These are phyloP conservation scores for Drosera spatulata DNA, from an alignment of 179 eudicot species.

Conservation along the genomic window DNA sequence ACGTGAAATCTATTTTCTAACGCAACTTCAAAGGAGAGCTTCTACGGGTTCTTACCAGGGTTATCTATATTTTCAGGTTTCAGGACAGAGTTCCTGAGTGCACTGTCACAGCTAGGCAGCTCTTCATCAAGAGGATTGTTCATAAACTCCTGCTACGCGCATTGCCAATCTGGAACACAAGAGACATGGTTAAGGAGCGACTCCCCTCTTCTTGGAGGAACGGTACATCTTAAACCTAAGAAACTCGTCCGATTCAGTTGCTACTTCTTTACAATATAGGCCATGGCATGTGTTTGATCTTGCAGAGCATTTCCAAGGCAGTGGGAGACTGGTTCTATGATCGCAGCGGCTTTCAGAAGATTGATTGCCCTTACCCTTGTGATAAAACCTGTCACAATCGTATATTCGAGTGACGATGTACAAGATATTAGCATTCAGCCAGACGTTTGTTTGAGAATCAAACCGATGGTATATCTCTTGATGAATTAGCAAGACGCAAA, in stretches of 20 bases:
- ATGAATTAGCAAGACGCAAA: too few species aligned
- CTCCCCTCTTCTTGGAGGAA: slow-evolving; percentile 44
- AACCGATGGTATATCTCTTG: too few species aligned
- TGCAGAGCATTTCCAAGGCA: slow-evolving; percentile 17
- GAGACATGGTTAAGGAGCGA: slow-evolving; percentile 63
- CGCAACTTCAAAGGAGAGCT: too few species aligned
- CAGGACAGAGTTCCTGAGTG: slow-evolving; percentile 22
- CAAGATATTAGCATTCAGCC: too few species aligned
- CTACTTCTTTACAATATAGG: slow-evolving; percentile 16
- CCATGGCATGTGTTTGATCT: slow-evolving; percentile 25
- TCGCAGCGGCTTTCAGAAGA: slow-evolving; percentile 40
- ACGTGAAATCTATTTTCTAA: too few species aligned
- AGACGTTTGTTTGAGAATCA: too few species aligned
- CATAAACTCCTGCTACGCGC: slow-evolving; percentile 40
- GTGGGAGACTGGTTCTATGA: slow-evolving; percentile 79
- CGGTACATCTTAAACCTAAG: slow-evolving; percentile 17
- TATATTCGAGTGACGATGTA: too few species aligned
- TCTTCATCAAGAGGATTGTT: slow-evolving; percentile 21
- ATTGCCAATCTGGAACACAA: slow-evolving; percentile 45
- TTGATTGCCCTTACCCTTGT: slow-evolving; percentile 79
- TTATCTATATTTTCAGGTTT: slow-evolving; percentile 15
- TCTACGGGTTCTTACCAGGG: too few species aligned
- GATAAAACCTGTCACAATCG: slow-evolving; percentile 65
- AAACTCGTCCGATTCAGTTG: too few species aligned
- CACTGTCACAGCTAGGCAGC: slow-evolving; percentile 21